A percentile compares a stretch with the other conserved stretches of the same genome.
Conservation (phyloP, 352 stramenopile species). For the Phytophthora hibernalis region DNA sequence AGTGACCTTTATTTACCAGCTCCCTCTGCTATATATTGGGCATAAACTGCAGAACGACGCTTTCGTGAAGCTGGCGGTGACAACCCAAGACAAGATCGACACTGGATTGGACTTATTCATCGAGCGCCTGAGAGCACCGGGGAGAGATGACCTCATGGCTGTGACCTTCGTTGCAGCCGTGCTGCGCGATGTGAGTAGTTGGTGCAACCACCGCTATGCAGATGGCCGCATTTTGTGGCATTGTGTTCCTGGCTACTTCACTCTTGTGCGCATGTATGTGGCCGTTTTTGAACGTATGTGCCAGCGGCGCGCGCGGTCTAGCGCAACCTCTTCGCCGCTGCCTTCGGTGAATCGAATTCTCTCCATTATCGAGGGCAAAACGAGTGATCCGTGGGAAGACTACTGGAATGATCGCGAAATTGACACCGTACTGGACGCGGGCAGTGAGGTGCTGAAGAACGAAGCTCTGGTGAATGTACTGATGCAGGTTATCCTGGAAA, state of each 20-base stretch:
- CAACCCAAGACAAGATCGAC: constrained; percentile 59
- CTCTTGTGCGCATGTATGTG: constrained; percentile 69
- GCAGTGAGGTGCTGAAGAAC: constrained; percentile 75
- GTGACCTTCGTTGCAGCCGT: constrained; percentile 78
- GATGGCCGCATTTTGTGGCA: constrained; percentile 70
- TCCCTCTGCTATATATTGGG: constrained; percentile 61
- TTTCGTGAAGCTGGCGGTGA: constrained; percentile 42
- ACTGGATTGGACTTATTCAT: constrained; percentile 57
- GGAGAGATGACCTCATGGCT: constrained; percentile 68
- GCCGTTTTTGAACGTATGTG: constrained; percentile 82
- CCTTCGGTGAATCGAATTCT: constrained; percentile 65
- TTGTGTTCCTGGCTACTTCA: constrained; percentile 82
- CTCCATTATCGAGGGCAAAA: constrained; percentile 61
- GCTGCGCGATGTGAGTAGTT: constrained; percentile 66
- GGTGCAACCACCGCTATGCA: constrained; percentile 55
- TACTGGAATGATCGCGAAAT: constrained; percentile 80
- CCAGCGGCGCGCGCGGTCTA: constrained; percentile 61
- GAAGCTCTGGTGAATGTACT: constrained; percentile 73
- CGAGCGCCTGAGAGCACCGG: constrained; percentile 60
- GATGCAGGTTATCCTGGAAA: constrained; percentile 82
- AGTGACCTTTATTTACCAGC: constrained; percentile 59
- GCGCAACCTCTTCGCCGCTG: constrained; percentile 32
- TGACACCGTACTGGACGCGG: constrained; percentile 60
- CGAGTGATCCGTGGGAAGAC: constrained; percentile 69
- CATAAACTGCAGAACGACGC: constrained; percentile 54